Evolutionary conservation across 2,329 filamentous ascomycete species (phyloP).

Genomic region (Claviceps maximensis): DNA sequence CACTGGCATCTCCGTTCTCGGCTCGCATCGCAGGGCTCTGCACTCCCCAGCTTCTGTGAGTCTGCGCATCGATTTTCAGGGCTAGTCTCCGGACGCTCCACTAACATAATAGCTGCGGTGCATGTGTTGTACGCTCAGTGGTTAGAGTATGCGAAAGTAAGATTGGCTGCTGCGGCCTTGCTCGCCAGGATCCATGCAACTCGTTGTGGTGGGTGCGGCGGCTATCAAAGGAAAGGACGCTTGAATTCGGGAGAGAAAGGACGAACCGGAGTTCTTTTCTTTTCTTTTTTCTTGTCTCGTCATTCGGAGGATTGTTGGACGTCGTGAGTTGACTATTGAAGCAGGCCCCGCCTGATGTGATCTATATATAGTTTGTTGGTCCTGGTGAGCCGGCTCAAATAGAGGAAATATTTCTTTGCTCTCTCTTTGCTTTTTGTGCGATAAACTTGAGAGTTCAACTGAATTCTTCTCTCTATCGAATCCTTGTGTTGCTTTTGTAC

Average conservation of each 20-base stretch:
- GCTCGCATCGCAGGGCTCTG: background rate
- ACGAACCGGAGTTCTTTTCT: background rate
- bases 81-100: conserved; percentile 7
- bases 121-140: conserved; percentile 24
- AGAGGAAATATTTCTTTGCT: background rate
- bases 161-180: conserved; percentile 6
- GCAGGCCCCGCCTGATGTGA: background rate
- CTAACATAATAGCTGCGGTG: conserved; percentile 10
- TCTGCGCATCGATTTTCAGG: background rate
- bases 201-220: background rate
- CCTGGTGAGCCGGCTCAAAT: background rate
- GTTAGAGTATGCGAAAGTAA: conserved; percentile 10
- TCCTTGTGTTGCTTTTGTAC: background rate
- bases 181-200: background rate
- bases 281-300: too few relatives aligned
- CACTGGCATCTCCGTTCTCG: conserved; percentile 7
- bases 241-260: background rate
- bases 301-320: background rate
- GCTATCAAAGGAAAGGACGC: background rate
- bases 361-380: background rate
- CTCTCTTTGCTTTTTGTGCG: background rate
- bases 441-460: background rate
- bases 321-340: background rate
- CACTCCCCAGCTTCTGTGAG: background rate
- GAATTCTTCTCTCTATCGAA: background rate